Base-by-base conservation (phyloP, 2,329 filamentous ascomycete genomes). In the Mariannaea elegans region DNA sequence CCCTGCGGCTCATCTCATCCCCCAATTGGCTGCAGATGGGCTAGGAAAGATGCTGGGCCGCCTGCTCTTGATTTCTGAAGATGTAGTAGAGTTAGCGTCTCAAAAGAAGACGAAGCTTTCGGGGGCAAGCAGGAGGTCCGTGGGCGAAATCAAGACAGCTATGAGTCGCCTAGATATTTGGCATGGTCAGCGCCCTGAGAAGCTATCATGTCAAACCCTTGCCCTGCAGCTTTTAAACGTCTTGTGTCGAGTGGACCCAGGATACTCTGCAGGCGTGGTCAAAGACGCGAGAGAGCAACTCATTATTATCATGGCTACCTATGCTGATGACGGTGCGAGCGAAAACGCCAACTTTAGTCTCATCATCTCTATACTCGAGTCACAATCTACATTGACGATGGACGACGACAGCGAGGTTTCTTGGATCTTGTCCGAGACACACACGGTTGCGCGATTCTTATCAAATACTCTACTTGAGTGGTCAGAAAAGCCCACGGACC, bases 71-170 rank as follows among this genome's bases (percentile, higher is more conserved):
- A 72, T 77, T 14, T 71, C 82, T 10, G 77, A 81, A 13, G 87
- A 90, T 51, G 85, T 94, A 23, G 75, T 76, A n/a, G 76, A 77
- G 16, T 74, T 92, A n/a, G 83, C 84, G 1, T 85, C 83, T 61
- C 88, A 91, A 34, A 85, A 88, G 29, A 85, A 85, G 64, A 86
- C 78, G 57, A 93, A 93, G 65, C 81, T 94, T 71, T 89, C 92
- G 0, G 89, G 84, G 69, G 81, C 86, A 27, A 85, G 84, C 10
- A 87, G 88, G 66, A 79, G 77, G 14, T 80, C 85, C 0, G 71
- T 94, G 7, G 65, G 75, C 7, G 78, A 81, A 0, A 80, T 92
- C 39, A 86, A 87, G 58, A 73, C 76, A 2, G 75, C 78, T 3
- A 69, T 92, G 3, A 73, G 82, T 46, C 76, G 81, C 21, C 78